Base-by-base conservation (phyloP, 441 rosid genomes). In the Populus hybrid region DNA sequence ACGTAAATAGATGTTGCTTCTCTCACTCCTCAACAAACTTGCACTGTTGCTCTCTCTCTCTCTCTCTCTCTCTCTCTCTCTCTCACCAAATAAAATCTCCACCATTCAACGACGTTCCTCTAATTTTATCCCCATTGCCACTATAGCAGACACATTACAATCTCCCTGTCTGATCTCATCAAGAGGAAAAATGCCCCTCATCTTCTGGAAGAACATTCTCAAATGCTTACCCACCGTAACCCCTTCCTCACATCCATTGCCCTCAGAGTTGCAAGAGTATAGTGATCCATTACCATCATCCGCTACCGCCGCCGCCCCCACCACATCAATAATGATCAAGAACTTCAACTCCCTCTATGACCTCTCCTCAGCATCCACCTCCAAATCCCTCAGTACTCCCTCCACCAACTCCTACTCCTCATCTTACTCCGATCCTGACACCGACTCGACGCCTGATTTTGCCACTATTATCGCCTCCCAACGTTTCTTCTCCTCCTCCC, bases 401-500 rank as follows among this genome's bases (percentile, higher is more conserved):
- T 73, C 87, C 77, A 68, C 85, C 61, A 67, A 76, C 66, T 80
- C 79, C 79, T 81, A 80, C 42, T 63, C 82, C 42, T 83, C 88
- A 63, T 80, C 89, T 3, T 82, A 81, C 53, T 81, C 87, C 61
- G 88, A 83, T 75, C 75, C 87, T 70, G 77, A 85, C 80, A 23
- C 85, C 72, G 83, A 80, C 75, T 81, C 90, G 1, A 83, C 78
- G 0, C 84, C 86, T 2, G 97, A 95, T 83, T 84, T 95, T 70
- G 86, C 95, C 77, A 74, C 95, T 75, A 75, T 88, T 53, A 84
- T 87, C n/a, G 95, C 99, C 77, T 91, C 99, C 26, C 94, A 84
- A 46, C 96, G 99, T 75, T 91, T 95, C 88, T 95, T 95, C 83
- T 87, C 89, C 91, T 92, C 99, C 78, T 92, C 96, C 9, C 99